Evolutionary conservation across 2,329 filamentous ascomycete genomes (phyloP).

Genomic region (Pseudogymnoascus sp.): DNA sequence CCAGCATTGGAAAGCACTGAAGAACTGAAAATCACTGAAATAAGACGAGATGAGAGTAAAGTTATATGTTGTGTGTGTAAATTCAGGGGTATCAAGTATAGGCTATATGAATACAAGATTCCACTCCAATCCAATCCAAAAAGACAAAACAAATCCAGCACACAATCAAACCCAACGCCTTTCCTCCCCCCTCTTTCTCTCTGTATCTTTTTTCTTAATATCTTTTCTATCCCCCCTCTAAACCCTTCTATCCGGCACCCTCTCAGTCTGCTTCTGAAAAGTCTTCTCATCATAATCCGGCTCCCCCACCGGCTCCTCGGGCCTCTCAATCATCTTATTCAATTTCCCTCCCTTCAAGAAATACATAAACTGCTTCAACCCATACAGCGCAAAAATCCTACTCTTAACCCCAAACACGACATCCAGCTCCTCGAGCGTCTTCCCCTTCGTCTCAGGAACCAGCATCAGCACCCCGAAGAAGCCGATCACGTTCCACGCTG

Average conservation of each 20-base stretch:
- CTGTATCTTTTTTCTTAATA: too few species aligned
- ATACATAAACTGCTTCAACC: conserved; percentile 15
- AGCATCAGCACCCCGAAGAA: conserved; percentile 48
- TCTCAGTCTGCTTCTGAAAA: not conserved
- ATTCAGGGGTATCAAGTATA: conserved; percentile 2
- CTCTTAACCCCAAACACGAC: conserved; percentile 39
- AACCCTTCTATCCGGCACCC: not conserved
- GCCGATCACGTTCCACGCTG: conserved; percentile 38
- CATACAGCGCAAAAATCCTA: conserved; percentile 14
- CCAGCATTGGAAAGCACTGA: too few species aligned
- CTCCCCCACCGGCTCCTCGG: not conserved
- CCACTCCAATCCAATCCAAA: not conserved
- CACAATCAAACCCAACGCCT: not conserved
- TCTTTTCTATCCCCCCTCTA: not conserved
- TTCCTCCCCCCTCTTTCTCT: not conserved
- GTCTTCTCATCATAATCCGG: not conserved
- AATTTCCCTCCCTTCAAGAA: conserved; percentile 12
- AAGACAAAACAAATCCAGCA: not conserved
- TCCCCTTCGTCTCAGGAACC: conserved; percentile 49
- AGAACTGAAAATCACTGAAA: not conserved
- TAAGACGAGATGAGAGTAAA: not conserved
- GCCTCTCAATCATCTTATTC: not conserved
- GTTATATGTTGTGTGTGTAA: not conserved
- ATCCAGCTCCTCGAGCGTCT: conserved; percentile 26
- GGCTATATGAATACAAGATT: not conserved